A percentile compares a stretch with the other conserved stretches of the same genome.
Evolutionary conservation across 352 stramenopile genomes (phyloP).

Genomic region (Lagenidium sp.): DNA sequence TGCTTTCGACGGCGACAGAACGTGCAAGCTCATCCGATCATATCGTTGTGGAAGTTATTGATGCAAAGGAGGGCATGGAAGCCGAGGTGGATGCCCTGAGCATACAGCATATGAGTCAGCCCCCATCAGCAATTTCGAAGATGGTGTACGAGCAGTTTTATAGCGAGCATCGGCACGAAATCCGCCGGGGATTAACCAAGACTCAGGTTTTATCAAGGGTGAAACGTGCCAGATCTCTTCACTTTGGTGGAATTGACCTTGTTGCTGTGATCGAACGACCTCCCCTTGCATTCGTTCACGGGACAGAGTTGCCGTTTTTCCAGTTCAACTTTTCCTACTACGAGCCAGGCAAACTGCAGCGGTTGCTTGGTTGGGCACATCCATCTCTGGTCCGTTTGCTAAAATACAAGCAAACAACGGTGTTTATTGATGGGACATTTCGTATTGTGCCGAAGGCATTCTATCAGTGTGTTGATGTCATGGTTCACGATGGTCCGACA

Average conservation of each 20-base stretch:
- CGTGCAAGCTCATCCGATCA: no score
- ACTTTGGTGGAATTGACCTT: not conserved
- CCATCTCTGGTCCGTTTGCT: slow-evolving; percentile 7
- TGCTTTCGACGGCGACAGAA: no score
- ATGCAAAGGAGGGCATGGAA: not conserved
- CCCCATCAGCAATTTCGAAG: not conserved
- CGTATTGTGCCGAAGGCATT: not conserved
- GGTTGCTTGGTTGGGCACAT: slow-evolving; percentile 17
- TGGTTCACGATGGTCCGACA: slow-evolving; percentile 2
- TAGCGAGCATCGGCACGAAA: not conserved
- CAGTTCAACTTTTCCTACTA: not conserved
- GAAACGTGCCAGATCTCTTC: not conserved
- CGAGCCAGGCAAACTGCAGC: slow-evolving; percentile 1
- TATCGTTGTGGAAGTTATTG: not conserved
- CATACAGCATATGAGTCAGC: not conserved
- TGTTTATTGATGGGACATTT: slow-evolving; percentile 20
- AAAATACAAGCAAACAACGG: slow-evolving; percentile 2
- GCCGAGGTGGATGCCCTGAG: not conserved
- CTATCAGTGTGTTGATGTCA: slow-evolving; percentile 1
- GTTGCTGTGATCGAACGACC: not conserved
- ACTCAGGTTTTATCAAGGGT: not conserved
- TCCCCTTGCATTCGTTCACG: not conserved
- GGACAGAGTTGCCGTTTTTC: not conserved
- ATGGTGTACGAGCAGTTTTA: not conserved
- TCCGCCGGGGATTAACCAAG: not conserved